phyloP scores from a whole-genome alignment of 2,329 filamentous ascomycete genomes.

The Shiraia sp. region DNA sequence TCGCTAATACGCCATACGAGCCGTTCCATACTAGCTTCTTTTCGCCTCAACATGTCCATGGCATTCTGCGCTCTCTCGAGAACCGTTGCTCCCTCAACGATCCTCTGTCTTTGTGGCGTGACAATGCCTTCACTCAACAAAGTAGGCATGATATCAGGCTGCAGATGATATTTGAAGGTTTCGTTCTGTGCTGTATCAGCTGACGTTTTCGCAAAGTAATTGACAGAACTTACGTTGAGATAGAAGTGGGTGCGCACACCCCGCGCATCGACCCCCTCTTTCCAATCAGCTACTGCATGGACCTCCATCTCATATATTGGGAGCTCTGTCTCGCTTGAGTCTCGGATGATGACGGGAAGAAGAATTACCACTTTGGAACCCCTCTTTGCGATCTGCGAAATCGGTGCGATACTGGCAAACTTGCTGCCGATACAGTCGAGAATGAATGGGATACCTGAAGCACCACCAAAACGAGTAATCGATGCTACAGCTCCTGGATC shows the following conservation, averaged over 20 bases:
- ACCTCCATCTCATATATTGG: conserved; percentile 58
- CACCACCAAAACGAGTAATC: conserved; percentile 25
- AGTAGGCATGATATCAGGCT: conserved; percentile 59
- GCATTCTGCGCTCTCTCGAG: conserved; percentile 50
- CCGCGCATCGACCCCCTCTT: conserved; percentile 54
- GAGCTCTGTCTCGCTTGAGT: conserved; percentile 51
- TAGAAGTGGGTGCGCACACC: conserved; percentile 64
- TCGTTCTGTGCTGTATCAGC: conserved; percentile 51
- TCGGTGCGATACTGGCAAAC: conserved; percentile 31
- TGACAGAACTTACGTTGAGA: conserved; percentile 45
- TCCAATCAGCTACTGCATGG: conserved; percentile 52
- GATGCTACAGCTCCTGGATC: conserved; percentile 30
- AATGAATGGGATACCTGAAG: conserved; percentile 27
- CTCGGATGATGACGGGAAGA: conserved; percentile 61
- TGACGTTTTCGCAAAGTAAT: too few species aligned
- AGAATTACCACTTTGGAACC: conserved; percentile 61
- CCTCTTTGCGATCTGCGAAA: conserved; percentile 55
- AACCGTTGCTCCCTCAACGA: conserved; percentile 49
- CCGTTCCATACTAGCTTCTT: conserved; percentile 51
- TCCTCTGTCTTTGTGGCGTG: conserved; percentile 46
- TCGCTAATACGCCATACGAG: conserved; percentile 47
- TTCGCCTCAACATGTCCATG: conserved; percentile 49
- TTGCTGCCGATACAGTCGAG: conserved; percentile 42
- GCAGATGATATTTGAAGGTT: conserved; percentile 59
- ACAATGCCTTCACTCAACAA: conserved; percentile 48